Percentiles rank a stretch among this genome's conserved stretches.
These are phyloP conservation scores for Fusarium chaquense DNA, from an alignment of 2,329 filamentous ascomycete species.

Conservation along the genomic window DNA sequence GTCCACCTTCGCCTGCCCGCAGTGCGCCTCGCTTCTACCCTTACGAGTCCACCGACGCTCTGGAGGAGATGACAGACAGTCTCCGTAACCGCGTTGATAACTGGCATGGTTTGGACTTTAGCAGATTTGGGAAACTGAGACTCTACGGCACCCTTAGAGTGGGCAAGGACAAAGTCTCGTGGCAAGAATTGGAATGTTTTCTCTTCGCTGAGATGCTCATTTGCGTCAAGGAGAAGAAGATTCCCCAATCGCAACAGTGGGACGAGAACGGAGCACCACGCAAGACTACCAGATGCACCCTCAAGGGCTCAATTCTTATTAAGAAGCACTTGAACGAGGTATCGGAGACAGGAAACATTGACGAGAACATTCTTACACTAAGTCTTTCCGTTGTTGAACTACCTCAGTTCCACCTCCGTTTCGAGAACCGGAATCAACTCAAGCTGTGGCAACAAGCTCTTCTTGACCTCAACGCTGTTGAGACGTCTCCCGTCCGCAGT, in stretches of 20 bases:
- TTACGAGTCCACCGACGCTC: slow-evolving; percentile 79
- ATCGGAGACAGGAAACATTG: slow-evolving; percentile 73
- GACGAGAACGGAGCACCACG: slow-evolving; percentile 68
- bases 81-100: slow-evolving; percentile 92
- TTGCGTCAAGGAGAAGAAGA: slow-evolving; percentile 97
- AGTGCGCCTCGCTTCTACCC: slow-evolving; percentile 72
- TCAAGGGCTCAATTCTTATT: slow-evolving; percentile 98
- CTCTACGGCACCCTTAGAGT: slow-evolving; percentile 91
- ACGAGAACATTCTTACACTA: slow-evolving; percentile 87
- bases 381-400: slow-evolving; percentile 92
- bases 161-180: slow-evolving; percentile 94
- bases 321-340: slow-evolving; percentile 97
- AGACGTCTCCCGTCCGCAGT: slow-evolving; percentile 72
- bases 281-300: slow-evolving; percentile 81
- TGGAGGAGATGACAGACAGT: slow-evolving; percentile 89
- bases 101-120: slow-evolving; percentile 96
- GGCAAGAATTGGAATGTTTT: slow-evolving; percentile 98
- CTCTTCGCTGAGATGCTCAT: slow-evolving; percentile 99
- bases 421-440: slow-evolving; percentile 84
- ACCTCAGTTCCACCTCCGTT: slow-evolving; percentile 92
- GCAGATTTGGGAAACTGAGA: slow-evolving; percentile 89
- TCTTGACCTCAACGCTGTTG: slow-evolving; percentile 81
- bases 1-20: slow-evolving; percentile 70
- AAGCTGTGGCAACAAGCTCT: slow-evolving; percentile 92
- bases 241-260: slow-evolving; percentile 71